Evolutionary conservation across 2,329 filamentous ascomycete genomes (phyloP).

Genomic region (Coniochaeta pulveracea): DNA sequence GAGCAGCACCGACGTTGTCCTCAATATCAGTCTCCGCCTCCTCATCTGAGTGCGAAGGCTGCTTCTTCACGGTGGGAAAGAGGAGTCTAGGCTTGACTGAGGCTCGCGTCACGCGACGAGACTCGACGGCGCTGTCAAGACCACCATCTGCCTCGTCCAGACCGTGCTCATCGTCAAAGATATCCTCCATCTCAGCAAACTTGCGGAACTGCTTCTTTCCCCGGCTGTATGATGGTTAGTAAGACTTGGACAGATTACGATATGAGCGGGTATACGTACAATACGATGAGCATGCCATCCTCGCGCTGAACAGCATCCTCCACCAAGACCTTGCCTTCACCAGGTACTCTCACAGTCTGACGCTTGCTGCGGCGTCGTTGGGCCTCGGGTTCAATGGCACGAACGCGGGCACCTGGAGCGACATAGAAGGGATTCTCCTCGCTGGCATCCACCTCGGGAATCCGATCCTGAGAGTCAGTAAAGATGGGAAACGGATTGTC

Average conservation of each 20-base stretch:
- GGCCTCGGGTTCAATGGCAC: constrained; percentile 19
- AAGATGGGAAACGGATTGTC: constrained; percentile 58
- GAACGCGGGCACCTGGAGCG: constrained; percentile 24
- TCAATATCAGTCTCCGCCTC: constrained; percentile 50
- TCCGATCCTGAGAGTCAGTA: constrained; percentile 68
- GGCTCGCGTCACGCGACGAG: constrained; percentile 49
- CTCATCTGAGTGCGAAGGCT: constrained; percentile 33
- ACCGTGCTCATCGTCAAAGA: constrained; percentile 18
- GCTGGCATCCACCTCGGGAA: constrained; percentile 56
- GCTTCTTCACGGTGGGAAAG: constrained; percentile 43
- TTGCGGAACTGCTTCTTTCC: constrained; percentile 70
- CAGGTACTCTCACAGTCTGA: constrained; percentile 40
- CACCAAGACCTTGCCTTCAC: constrained; percentile 46
- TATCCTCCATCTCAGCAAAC: constrained; percentile 34
- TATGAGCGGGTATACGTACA: constrained; percentile 47
- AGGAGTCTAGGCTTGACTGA: constrained; percentile 61
- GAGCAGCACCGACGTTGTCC: constrained; percentile 26
- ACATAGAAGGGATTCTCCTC: constrained; percentile 64
- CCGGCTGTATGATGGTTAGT: constrained; percentile 41
- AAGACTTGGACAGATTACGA: constrained; percentile 1
- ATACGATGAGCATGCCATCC: constrained; percentile 65
- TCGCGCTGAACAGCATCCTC: constrained; percentile 52
- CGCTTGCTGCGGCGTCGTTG: constrained; percentile 42
- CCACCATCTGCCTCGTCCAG: constrained; percentile 21
- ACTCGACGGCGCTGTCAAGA: constrained; percentile 20